Conservation (phyloP, 2,329 filamentous ascomycete species). For the Colletotrichum sublineola region DNA sequence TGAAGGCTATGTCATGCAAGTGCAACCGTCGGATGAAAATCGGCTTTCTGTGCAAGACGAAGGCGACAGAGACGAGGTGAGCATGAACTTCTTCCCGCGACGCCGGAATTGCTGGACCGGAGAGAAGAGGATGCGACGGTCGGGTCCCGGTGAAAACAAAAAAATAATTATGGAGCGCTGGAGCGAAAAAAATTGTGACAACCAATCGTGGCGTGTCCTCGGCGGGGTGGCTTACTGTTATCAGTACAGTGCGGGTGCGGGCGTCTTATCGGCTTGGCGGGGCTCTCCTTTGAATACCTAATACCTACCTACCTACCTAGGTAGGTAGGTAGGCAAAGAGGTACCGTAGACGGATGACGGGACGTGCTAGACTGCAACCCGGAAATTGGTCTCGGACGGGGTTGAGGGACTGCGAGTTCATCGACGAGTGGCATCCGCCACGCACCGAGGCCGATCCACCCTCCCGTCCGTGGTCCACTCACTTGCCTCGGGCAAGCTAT, state of each 20-base stretch:
- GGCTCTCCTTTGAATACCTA: not conserved
- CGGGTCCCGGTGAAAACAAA: slow-evolving; percentile 35
- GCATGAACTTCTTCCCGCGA: slow-evolving; percentile 21
- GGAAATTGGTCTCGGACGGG: not conserved
- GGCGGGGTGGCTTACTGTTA: not conserved
- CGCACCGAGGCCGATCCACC: slow-evolving; percentile 5
- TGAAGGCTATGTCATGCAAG: slow-evolving; percentile 11
- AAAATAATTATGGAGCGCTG: slow-evolving; percentile 41
- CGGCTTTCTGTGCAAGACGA: slow-evolving; percentile 20
- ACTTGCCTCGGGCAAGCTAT: not conserved
- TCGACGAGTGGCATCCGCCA: not conserved
- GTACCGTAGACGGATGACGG: not conserved
- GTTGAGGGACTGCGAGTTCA: not conserved
- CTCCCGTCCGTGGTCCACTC: not conserved
- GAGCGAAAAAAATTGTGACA: slow-evolving; percentile 23
- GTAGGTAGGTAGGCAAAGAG: too few species aligned
- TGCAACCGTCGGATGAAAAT: not conserved
- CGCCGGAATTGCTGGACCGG: slow-evolving; percentile 26
- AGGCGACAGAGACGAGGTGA: slow-evolving; percentile 14
- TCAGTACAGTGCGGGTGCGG: not conserved
- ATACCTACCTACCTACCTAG: too few species aligned
- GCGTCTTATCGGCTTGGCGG: slow-evolving; percentile 11
- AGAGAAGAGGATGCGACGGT: slow-evolving; percentile 19
- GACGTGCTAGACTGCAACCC: not conserved
- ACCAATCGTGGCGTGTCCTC: slow-evolving; percentile 16